Percentiles rank a stretch among this genome's conserved stretches.
Conservation (phyloP, 2,329 filamentous ascomycete species). For the Pseudogymnoascus sp. region DNA sequence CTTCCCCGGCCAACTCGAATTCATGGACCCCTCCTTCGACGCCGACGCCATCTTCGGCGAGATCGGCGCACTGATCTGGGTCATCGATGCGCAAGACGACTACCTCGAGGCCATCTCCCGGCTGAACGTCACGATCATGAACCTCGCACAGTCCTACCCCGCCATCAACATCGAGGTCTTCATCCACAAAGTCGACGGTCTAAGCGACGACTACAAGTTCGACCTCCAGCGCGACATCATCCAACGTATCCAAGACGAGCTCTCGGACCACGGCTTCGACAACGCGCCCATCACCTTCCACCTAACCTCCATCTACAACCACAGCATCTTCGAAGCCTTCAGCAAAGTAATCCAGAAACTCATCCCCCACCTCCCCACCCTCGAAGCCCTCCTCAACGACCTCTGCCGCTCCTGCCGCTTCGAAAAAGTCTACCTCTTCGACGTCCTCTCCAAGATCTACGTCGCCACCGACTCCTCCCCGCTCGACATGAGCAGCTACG, state of each 20-base stretch:
- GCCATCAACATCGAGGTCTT: slow-evolving; percentile 97
- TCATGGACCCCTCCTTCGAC: slow-evolving; percentile 82
- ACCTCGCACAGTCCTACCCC: slow-evolving; percentile 80
- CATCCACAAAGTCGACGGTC: slow-evolving; percentile 97
- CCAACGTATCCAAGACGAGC: slow-evolving; percentile 91
- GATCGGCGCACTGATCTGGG: slow-evolving; percentile 93
- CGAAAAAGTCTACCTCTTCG: slow-evolving; percentile 96
- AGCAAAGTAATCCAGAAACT: slow-evolving; percentile 98
- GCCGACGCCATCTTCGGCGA: slow-evolving; percentile 90
- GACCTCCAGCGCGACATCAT: slow-evolving; percentile 96
- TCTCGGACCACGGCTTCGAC: slow-evolving; percentile 86
- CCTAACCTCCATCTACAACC: slow-evolving; percentile 95
- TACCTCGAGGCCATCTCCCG: slow-evolving; percentile 86
- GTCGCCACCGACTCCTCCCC: slow-evolving; percentile 92
- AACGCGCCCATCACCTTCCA: slow-evolving; percentile 93
- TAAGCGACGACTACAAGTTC: slow-evolving; percentile 91
- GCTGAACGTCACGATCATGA: slow-evolving; percentile 81
- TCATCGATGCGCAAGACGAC: slow-evolving; percentile 97
- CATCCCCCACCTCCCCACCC: slow-evolving; percentile 82
- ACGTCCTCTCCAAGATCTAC: slow-evolving; percentile 96
- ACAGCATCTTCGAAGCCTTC: slow-evolving; percentile 96
- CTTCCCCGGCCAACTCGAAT: slow-evolving; percentile 90
- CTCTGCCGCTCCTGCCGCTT: slow-evolving; percentile 90
- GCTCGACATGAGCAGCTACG: slow-evolving; percentile 90
- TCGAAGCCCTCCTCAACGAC: slow-evolving; percentile 90